Evolutionary conservation across 345 rosid genomes (phyloP), one percentile per base, ranked within the genome.

Genomic region (Excoecaria agallocha): DNA sequence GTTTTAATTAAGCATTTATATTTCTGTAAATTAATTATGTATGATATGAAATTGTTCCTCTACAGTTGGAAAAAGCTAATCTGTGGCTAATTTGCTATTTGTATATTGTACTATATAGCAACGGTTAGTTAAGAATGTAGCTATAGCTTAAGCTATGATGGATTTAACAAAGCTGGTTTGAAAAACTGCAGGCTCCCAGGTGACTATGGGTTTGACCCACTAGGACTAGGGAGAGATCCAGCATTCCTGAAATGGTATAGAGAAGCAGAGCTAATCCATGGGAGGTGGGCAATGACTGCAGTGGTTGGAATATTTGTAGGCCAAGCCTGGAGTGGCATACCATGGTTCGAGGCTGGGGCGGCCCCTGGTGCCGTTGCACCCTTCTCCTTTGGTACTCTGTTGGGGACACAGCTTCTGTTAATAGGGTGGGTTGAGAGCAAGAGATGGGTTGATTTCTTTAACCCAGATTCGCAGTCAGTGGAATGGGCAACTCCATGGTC

Each of bases 361-460:
- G 98, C 87, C 70, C 98, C 98, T 0, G 84, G 89, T 0, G 95
- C 98, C 0, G 81, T 94, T 6, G 98, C 97, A 0, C 98, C 97
- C 0, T 94, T 94, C 90, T 92, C 97, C 0, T 94, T 94, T 69
- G 98, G 98, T 0, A 25, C 97, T 2, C 90, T 94, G 11, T 83
- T 92, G 6, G 98, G 98, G 0, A 94, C 98, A n/a, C 98, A 95
- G 43, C 85, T 95, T 74, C 24, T 95, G 46, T 94, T 95, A 9
- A 95, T 95, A 98, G 99, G 98, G 1, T 95, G 99, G 99, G 99
- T 95, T 5, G 99, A 95, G 90, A 91, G 99, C 92, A 95, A 95
- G 78, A 58, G 98, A 10, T 95, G 99, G 99, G 98, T 93, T 1
- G 99, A 95, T 61, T 95, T 95, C 89, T 95, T 94, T 90, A 86